phyloP scores from a whole-genome alignment of 306 rosid genomes.

The Pueraria montana region DNA sequence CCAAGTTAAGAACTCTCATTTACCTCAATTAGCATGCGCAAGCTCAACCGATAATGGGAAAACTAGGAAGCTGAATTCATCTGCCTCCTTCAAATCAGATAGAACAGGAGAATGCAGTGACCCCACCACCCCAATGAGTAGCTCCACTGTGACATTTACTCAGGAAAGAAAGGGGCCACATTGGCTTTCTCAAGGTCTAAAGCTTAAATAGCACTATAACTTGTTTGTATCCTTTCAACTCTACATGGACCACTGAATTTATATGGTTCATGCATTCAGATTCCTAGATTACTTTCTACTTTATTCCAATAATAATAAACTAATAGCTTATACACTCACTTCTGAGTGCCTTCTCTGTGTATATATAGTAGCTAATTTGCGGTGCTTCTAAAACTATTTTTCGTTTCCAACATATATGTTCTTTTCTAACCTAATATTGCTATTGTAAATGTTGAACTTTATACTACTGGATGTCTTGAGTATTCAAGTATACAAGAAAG shows the following conservation, averaged over 20 bases:
- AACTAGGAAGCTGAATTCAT: slow-evolving; percentile 56
- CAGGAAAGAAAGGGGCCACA: slow-evolving; percentile 74
- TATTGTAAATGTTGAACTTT: slow-evolving; percentile 7
- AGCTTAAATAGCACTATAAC: slow-evolving; percentile 68
- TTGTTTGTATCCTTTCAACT: slow-evolving; percentile 47
- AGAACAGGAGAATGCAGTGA: slow-evolving; percentile 76
- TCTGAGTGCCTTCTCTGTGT: slow-evolving; percentile 43
- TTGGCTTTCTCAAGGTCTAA: slow-evolving; percentile 84
- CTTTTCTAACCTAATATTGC: slow-evolving; percentile 22
- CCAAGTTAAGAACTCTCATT: slow-evolving; percentile 56
- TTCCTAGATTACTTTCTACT: slow-evolving; percentile 61
- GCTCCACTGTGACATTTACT: slow-evolving; percentile 76
- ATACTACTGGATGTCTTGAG: neutral
- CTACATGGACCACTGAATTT: slow-evolving; percentile 57
- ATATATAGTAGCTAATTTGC: slow-evolving; percentile 36
- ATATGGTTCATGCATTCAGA: slow-evolving; percentile 60
- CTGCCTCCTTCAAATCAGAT: slow-evolving; percentile 70
- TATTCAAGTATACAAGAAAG: neutral
- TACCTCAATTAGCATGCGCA: slow-evolving; percentile 43
- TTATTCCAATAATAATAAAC: slow-evolving; percentile 56
- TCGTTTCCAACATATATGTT: slow-evolving; percentile 16
- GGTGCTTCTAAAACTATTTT: slow-evolving; percentile 9
- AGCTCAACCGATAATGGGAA: slow-evolving; percentile 45
- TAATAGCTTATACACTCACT: slow-evolving; percentile 46
- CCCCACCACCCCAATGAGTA: slow-evolving; percentile 78